Percentiles rank a stretch among this genome's conserved stretches.
These are phyloP conservation scores for Diaporthe sp. DNA, from an alignment of 2,329 filamentous ascomycete species.

Conservation along the genomic window DNA sequence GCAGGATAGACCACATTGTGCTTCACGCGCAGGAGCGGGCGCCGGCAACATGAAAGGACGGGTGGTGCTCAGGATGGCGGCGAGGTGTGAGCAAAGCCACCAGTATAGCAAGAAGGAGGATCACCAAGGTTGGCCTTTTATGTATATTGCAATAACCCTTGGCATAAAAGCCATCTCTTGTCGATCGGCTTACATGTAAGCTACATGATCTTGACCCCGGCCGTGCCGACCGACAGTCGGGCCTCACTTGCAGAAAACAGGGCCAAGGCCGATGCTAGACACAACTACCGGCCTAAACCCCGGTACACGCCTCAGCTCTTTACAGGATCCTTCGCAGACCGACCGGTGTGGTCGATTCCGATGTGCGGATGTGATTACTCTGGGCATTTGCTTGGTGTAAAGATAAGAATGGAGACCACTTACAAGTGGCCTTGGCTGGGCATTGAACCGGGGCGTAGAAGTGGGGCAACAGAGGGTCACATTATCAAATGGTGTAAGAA, in stretches of 20 bases:
- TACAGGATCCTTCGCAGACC: not conserved
- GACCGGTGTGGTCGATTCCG: not conserved
- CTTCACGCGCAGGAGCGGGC: not conserved
- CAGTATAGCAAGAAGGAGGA: not conserved
- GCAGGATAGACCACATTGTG: conserved; percentile 2
- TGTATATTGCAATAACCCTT: no score
- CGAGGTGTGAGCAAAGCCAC: not conserved
- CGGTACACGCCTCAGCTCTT: not conserved
- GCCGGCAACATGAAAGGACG: not conserved
- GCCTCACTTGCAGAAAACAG: not conserved
- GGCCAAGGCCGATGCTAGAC: not conserved
- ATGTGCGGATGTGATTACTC: not conserved
- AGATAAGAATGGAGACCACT: not conserved
- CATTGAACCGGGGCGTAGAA: not conserved
- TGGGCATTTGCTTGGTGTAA: not conserved
- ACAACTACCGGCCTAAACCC: not conserved
- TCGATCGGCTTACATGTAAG: not conserved
- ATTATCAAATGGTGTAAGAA: not conserved
- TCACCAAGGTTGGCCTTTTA: not conserved
- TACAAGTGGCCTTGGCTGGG: not conserved
- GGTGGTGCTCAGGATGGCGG: not conserved
- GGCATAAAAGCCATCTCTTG: not conserved
- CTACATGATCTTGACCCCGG: not conserved
- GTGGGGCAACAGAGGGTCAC: not conserved
- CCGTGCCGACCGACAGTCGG: not conserved